phyloP scores from a whole-genome alignment of 2,329 filamentous ascomycete species.

The Hymenoscyphus occultus region DNA sequence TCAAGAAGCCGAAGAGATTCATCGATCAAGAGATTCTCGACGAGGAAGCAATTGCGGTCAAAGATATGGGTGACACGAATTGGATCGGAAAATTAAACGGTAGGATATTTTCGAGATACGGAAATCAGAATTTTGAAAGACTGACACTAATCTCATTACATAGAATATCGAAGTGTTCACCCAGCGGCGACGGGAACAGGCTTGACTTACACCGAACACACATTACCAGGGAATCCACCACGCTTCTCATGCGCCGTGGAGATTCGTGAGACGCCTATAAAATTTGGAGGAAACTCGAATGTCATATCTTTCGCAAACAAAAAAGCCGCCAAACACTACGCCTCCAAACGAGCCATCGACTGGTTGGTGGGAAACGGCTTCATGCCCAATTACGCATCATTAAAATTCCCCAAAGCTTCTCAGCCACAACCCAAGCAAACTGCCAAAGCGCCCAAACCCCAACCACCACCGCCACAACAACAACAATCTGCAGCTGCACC shows the following conservation, averaged over 20 bases:
- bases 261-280: slow-evolving; percentile 25
- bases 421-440: slow-evolving; percentile 6
- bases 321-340: slow-evolving; percentile 35
- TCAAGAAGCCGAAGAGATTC: slow-evolving; percentile 19
- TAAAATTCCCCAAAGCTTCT: slow-evolving; percentile 27
- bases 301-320: slow-evolving; percentile 28
- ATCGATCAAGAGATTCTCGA: slow-evolving; percentile 15
- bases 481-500: not conserved
- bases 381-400: slow-evolving; percentile 30
- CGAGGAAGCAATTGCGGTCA: slow-evolving; percentile 21
- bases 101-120: slow-evolving; percentile 10
- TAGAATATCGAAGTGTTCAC: slow-evolving; percentile 31
- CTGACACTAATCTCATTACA: slow-evolving; percentile 4
- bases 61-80: slow-evolving; percentile 30
- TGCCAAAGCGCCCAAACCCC: not conserved
- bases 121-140: not conserved
- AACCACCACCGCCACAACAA: not conserved
- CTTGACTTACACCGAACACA: slow-evolving; percentile 16
- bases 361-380: slow-evolving; percentile 32
- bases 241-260: slow-evolving; percentile 27
- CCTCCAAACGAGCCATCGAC: slow-evolving; percentile 35
- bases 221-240: slow-evolving; percentile 8
- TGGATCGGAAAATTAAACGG: slow-evolving; percentile 34
- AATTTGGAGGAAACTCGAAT: slow-evolving; percentile 21
- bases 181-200: slow-evolving; percentile 5